Evolutionary conservation across 2,329 filamentous ascomycete genomes (phyloP).

Genomic region (Bisporella sp.): DNA sequence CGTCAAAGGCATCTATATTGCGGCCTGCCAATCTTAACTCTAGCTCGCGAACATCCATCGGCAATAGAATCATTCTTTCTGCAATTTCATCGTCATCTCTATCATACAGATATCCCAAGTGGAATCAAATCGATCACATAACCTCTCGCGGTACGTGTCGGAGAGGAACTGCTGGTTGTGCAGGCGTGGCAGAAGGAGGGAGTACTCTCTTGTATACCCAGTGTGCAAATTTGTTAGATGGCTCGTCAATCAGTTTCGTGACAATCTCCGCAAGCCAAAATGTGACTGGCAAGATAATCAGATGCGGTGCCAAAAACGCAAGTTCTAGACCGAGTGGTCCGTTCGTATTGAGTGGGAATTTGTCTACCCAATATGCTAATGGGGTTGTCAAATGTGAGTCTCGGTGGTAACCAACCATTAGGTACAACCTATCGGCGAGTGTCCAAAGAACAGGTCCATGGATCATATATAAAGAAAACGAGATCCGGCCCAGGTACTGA

Average conservation of each 20-base stretch:
- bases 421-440: constrained; percentile 56
- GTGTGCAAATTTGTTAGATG: constrained; percentile 46
- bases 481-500: constrained; percentile 56
- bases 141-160: not conserved
- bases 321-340: constrained; percentile 55
- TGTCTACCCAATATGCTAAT: constrained; percentile 49
- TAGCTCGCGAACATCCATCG: too few species aligned
- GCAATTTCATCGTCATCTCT: too few species aligned
- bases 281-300: constrained; percentile 52
- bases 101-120: too few species aligned
- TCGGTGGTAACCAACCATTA: constrained; percentile 47
- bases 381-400: constrained; percentile 36
- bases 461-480: constrained; percentile 56
- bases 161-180: not conserved
- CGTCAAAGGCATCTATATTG: too few species aligned
- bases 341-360: constrained; percentile 42
- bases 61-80: too few species aligned
- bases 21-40: too few species aligned
- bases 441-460: constrained; percentile 55
- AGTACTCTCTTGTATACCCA: constrained; percentile 47
- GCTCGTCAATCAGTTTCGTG: constrained; percentile 50
- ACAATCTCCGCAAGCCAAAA: constrained; percentile 49
- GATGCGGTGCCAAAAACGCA: constrained; percentile 49
- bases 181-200: not conserved
- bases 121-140: too few species aligned